A percentile compares a stretch with the other conserved stretches of the same genome.
These are phyloP conservation scores for Ambrosia artemisiifolia DNA, from an alignment of 129 eudicot genomes.

Conservation along the genomic window DNA sequence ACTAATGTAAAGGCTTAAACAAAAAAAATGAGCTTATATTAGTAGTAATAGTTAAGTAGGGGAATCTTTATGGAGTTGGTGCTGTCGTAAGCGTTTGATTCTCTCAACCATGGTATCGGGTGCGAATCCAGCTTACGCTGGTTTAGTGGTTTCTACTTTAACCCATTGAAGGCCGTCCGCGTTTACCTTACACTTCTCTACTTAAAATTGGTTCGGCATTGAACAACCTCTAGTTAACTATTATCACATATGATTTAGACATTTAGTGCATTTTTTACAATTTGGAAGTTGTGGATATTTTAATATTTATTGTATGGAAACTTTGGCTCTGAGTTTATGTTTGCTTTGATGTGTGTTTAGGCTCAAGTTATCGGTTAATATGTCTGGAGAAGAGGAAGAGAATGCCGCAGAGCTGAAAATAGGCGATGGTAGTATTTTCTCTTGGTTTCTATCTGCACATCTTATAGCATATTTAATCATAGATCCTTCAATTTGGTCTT, in stretches of 20 bases:
- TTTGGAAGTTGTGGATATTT: too few species aligned
- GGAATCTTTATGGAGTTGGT: too few species aligned
- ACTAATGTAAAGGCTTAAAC: background rate
- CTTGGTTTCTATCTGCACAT: background rate
- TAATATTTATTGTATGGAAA: background rate
- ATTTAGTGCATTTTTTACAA: too few species aligned
- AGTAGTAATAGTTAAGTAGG: background rate
- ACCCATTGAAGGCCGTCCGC: too few species aligned
- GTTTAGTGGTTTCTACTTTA: too few species aligned
- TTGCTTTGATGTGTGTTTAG: constrained; percentile 13
- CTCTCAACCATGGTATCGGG: too few species aligned
- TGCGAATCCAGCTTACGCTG: too few species aligned
- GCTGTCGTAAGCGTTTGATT: too few species aligned
- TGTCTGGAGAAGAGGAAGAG: constrained; percentile 96
- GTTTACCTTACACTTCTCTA: too few species aligned
- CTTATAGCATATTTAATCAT: background rate
- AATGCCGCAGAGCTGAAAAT: constrained; percentile 96
- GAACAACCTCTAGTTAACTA: too few species aligned
- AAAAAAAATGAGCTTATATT: background rate
- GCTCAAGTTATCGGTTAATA: constrained; percentile 19
- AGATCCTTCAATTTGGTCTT: background rate
- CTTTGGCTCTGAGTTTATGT: background rate
- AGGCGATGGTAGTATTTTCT: constrained; percentile 61
- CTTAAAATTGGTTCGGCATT: too few species aligned
- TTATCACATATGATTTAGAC: too few species aligned